phyloP scores from a whole-genome alignment of 768 basidiomycete genomes.

The Serpula lacrymans region DNA sequence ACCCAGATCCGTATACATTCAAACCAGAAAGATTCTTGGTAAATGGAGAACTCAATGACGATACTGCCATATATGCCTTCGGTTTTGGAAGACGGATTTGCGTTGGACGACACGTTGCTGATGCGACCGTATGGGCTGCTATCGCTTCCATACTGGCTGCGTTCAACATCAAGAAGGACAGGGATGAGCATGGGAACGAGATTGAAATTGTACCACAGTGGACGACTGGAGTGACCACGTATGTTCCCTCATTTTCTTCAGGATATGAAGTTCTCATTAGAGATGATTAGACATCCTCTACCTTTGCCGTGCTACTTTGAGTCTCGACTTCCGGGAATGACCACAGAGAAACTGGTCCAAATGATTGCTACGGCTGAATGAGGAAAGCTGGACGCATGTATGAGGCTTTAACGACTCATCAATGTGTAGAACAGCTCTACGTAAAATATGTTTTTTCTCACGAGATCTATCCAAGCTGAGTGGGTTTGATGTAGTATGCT shows the following conservation, averaged over 20 bases:
- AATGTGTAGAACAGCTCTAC: no score
- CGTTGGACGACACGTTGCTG: slow-evolving; percentile 33
- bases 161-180: slow-evolving; percentile 25
- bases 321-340: slow-evolving; percentile 16
- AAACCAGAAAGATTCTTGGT: slow-evolving; percentile 20
- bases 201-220: slow-evolving; percentile 23
- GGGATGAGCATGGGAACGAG: slow-evolving; percentile 36
- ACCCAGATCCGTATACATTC: slow-evolving; percentile 15
- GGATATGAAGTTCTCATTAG: no score
- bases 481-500: no score
- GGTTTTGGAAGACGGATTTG: no score
- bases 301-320: slow-evolving; percentile 24
- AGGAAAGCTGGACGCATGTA: no score
- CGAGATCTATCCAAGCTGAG: no score
- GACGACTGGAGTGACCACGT: slow-evolving; percentile 15
- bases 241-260: no score
- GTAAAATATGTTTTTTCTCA: no score
- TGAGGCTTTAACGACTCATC: no score
- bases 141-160: slow-evolving; percentile 13
- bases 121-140: slow-evolving; percentile 14
- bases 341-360: slow-evolving; percentile 12
- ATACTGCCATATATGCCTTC: slow-evolving; percentile 31
- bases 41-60: slow-evolving; percentile 15
- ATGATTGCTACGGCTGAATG: no score
- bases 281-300: slow-evolving; percentile 24